Base-by-base conservation (phyloP, 169 alveolate genomes). In the Neospora caninum region DNA sequence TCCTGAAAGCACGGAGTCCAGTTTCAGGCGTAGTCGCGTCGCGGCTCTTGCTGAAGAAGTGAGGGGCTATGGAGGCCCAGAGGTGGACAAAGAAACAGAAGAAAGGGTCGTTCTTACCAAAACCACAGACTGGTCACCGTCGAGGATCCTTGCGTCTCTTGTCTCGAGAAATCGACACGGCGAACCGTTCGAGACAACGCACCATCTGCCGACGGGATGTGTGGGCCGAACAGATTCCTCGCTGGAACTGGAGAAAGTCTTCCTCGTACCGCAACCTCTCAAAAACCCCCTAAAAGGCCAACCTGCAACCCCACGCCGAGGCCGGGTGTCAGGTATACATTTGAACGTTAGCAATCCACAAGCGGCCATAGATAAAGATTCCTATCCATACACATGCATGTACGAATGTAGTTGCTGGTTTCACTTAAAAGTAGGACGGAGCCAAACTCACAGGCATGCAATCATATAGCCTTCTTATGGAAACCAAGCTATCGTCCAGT, bases 211-310 rank as follows among this genome's bases (percentile, higher is more conserved):
- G n/a, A 80, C 31, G 45, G 38, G 13, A 80, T 0, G 34, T 0
- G 54, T 20, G 53, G 29, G 29, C 0, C 34, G 29, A 20, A 36
- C 29, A 80, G 42, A 9, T 2, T 41, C 42, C 38, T 31, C 49
- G 20, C 64, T 42, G 42, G 89, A 41, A 13, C 89, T 82, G 38
- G 89, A 42, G n/a, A 41, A 9, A 39, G 25, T 82, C 54, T 82
- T 82, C 25, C 54, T 82, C 22, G 89, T 82, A 2, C 38, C 89
- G 34, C 25, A 82, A n/a, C 89, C 89, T 22, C 54, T 82, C 38
- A 82, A 31, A 25, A 82, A n/a, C 67, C 89, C 89, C 31, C 89
- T 82, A 9, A 82, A 82, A 82, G 58, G 25, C 84, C 49, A 6
- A 0, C 9, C 6, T 31, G 83, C 34, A 31, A 16, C 39, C 13